Evolutionary conservation across 1,284 basidiomycete species (phyloP), one percentile per base, ranked within the genome.

Genomic region (Earliella scabrosa): DNA sequence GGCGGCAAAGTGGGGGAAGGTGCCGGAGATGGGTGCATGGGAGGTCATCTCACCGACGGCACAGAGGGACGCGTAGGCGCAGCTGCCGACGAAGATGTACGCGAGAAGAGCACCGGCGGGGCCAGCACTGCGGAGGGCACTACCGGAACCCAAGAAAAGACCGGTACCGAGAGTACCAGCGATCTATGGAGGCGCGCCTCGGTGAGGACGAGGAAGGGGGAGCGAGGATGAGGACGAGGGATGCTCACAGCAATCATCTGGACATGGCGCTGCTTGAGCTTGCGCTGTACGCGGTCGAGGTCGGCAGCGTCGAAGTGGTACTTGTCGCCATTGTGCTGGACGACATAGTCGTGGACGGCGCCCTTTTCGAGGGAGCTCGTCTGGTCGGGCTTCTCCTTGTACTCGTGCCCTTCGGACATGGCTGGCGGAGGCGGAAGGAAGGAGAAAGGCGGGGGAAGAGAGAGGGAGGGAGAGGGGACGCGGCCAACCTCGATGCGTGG

Each of bases 91-190:
- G 51, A 88, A 72, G 0, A 70, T 68, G 64, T 87, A 89, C 9
- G 83, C 85, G 43, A 88, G 74, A 54, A 87, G 75, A 32, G 85
- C 84, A 54, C 82, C 88, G 41, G 81, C 70, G 40, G 83, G 88
- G 14, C 88, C 87, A 52, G 82, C 82, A 13, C 66, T 71, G 13
- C 69, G 65, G 14, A 89, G 75, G 3, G 86, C 79, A 50, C 79
- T 75, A 20, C 92, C 93, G 13, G 88, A 87, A 59, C 91, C 91
- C 39, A 95, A 78, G 77, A 95, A 95, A 20, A 93, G 78, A 68
- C 90, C 91, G 1, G 90, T 92, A 40, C 88, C 88, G 57, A 90
- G 82, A 29, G 85, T 88, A 34, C 88, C 88, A 52, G 86, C 86
- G 66, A 88, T 86, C 85, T 88, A 63, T n/a, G n/a, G n/a, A n/a